Base-by-base conservation (phyloP, 441 rosid species). In the Kokia cookei region DNA sequence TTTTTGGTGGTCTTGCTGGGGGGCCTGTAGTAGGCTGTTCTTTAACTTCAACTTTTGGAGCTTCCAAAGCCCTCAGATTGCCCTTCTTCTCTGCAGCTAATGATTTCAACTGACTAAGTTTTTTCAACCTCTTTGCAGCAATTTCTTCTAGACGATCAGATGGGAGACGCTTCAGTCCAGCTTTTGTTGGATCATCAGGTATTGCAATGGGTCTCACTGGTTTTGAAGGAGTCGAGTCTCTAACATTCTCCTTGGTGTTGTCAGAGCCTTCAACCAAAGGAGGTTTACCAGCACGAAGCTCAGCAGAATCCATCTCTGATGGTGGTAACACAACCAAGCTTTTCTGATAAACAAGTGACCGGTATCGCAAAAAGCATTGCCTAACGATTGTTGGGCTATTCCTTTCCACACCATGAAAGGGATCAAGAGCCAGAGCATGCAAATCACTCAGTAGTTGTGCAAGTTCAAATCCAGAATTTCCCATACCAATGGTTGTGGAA, bases 111-210 rank as follows among this genome's bases (percentile, higher is more conserved):
- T 77, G 86, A 69, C 40, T 81, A 50, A 87, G 61, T 78, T 85
- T 93, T 84, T 90, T 91, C 81, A 81, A 74, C 81, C 83, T 91
- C 91, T 89, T 93, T 40, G 92, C 85, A 27, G 89, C 87, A 77
- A 84, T 84, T 86, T 91, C 97, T 72, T 90, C 97, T 73, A 85
- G 95, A 26, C 89, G 93, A 79, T 91, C 96, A 35, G 97, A 90
- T 15, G 88, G 91, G 78, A 81, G 77, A 17, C 97, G 95, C 71
- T 95, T 95, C 59, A 83, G 86, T 14, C 91, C 97, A 76, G 81
- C 79, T 83, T 86, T 94, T 37, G 90, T 81, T 32, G 83, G 87
- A 73, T 88, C 94, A 61, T 84, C 96, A 7, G 84, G 76, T 75
- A 90, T 85, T 29, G 55, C 77, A 13, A 76, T 12, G 15, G 78